Percentiles rank a stretch among this genome's conserved stretches.
Evolutionary conservation across 495 filamentous ascomycete genomes (phyloP).

Genomic region (Wilcoxina mikolae): DNA sequence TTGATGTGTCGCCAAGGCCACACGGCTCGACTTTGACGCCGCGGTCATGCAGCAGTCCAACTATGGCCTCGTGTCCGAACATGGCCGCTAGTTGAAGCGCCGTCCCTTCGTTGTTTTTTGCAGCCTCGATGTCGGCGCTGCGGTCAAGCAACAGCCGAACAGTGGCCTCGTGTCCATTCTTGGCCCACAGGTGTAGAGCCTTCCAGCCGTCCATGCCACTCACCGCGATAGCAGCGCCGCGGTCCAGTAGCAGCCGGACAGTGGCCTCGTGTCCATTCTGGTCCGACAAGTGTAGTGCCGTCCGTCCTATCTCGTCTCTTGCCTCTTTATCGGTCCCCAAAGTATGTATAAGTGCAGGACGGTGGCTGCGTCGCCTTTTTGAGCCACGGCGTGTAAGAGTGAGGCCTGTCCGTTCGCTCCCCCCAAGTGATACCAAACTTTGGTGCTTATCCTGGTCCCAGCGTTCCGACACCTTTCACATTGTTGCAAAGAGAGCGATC

Average conservation of each 20-base stretch:
- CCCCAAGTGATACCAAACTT: background rate
- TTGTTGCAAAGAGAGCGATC: background rate
- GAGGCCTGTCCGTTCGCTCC: background rate
- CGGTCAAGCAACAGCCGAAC: conserved; percentile 4
- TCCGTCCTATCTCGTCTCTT: background rate
- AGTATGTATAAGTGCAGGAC: background rate
- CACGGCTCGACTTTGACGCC: no score
- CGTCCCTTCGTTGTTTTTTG: background rate
- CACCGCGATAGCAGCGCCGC: conserved; percentile 3
- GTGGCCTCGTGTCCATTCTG: conserved; percentile 5
- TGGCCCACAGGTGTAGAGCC: conserved; percentile 1
- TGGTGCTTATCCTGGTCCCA: background rate
- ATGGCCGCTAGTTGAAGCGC: conserved; percentile 5
- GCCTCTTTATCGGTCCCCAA: conserved; percentile 1
- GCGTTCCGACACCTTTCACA: background rate
- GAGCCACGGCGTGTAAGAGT: background rate
- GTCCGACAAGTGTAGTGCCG: conserved; percentile 12
- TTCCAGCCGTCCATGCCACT: background rate
- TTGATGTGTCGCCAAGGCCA: no score
- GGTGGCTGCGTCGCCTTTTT: background rate
- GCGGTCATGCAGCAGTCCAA: conserved; percentile 1
- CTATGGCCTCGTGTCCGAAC: conserved; percentile 3
- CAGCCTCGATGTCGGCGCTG: background rate
- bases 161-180: conserved; percentile 7
- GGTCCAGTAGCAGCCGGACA: conserved; percentile 7